phyloP scores from a whole-genome alignment of 2,329 filamentous ascomycete species.

The Thermomyces lanuginosus region DNA sequence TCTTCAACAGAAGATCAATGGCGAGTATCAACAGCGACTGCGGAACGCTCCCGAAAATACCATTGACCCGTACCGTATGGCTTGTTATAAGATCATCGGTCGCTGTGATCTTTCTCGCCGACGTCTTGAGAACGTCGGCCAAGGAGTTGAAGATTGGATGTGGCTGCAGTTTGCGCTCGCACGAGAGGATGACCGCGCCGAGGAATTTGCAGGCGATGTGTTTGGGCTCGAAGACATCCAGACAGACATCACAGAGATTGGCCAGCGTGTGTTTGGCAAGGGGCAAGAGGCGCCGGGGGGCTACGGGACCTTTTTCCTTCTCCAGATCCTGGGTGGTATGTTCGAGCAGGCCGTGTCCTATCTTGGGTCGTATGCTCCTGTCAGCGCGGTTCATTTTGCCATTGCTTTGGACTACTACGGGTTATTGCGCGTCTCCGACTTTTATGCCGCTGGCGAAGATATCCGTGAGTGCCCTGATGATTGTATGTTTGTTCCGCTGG shows the following conservation, averaged over 20 bases:
- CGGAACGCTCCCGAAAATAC: constrained; percentile 74
- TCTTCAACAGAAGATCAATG: constrained; percentile 71
- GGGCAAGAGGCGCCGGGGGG: constrained; percentile 60
- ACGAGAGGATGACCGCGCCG: constrained; percentile 43
- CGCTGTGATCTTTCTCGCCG: constrained; percentile 47
- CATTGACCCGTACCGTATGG: constrained; percentile 87
- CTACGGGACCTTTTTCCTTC: constrained; percentile 83
- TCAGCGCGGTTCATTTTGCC: constrained; percentile 88
- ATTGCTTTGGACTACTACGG: constrained; percentile 82
- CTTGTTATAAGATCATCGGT: constrained; percentile 94
- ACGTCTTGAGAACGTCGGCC: constrained; percentile 41
- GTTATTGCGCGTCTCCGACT: constrained; percentile 71
- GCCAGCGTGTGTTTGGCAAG: constrained; percentile 77
- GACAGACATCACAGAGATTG: constrained; percentile 70
- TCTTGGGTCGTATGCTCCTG: constrained; percentile 77
- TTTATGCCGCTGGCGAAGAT: constrained; percentile 56
- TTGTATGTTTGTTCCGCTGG: constrained; percentile 1
- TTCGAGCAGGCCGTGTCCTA: constrained; percentile 89
- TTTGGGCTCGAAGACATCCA: constrained; percentile 55
- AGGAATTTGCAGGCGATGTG: constrained; percentile 46
- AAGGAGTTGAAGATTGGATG: constrained; percentile 49
- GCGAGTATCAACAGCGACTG: constrained; percentile 72
- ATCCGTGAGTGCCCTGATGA: constrained; percentile 29
- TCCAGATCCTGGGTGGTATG: constrained; percentile 78
- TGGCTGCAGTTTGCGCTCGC: constrained; percentile 51